Percentiles rank a stretch among this genome's conserved stretches.
Evolutionary conservation across 2,329 filamentous ascomycete genomes (phyloP).

Genomic region (Tolypocladium pustulatum): DNA sequence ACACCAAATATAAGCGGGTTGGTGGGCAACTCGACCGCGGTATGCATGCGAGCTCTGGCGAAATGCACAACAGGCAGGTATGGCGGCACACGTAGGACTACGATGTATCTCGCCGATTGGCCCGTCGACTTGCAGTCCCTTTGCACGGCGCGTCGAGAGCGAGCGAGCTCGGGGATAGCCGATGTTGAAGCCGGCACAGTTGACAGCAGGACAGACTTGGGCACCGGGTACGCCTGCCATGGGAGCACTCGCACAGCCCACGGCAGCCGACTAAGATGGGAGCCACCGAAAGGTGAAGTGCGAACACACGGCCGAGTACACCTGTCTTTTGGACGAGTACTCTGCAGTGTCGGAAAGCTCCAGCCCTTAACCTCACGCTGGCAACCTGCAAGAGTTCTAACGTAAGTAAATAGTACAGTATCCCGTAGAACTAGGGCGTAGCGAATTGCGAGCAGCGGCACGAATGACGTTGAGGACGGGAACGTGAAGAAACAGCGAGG

Average conservation of each 20-base stretch:
- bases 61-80: background rate
- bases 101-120: background rate
- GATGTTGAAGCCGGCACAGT: background rate
- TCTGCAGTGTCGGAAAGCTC: background rate
- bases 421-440: too few relatives aligned
- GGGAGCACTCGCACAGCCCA: background rate
- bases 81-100: background rate
- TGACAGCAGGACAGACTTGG: background rate
- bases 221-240: background rate
- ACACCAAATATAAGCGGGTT: too few relatives aligned
- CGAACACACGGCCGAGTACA: background rate
- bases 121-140: background rate
- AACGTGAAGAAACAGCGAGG: too few relatives aligned
- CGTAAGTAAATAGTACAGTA: too few relatives aligned
- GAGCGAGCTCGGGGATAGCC: background rate
- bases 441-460: too few relatives aligned
- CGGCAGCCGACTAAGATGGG: background rate
- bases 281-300: background rate
- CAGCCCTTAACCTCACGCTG: background rate
- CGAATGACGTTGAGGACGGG: too few relatives aligned
- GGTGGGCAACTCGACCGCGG: too few relatives aligned
- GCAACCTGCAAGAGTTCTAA: too few relatives aligned
- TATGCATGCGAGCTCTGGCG: background rate
- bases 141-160: background rate
- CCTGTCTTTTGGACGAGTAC: background rate